Conservation (phyloP, 768 basidiomycete genomes). For the Boletus bicolor region DNA sequence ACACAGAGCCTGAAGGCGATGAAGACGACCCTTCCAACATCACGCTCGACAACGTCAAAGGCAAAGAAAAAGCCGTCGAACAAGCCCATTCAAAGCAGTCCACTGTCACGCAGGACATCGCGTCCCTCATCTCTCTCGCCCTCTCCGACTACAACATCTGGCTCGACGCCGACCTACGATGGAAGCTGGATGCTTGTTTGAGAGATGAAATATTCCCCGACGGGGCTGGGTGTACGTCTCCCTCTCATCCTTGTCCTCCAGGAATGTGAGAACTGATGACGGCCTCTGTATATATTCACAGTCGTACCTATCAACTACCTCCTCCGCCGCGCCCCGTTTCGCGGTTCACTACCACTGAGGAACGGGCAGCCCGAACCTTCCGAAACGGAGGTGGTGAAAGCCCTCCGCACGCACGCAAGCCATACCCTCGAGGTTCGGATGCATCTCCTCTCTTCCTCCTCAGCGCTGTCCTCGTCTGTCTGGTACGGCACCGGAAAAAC, state of each 20-base stretch:
- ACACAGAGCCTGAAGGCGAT: constrained; percentile 1
- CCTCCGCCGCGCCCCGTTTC: constrained; percentile 36
- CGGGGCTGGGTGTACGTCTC: constrained; percentile 49
- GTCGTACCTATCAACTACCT: constrained; percentile 62
- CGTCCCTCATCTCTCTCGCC: constrained; percentile 50
- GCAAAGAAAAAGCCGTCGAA: constrained; percentile 21
- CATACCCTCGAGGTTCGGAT: constrained; percentile 60
- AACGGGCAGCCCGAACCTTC: constrained; percentile 12
- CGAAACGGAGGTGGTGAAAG: constrained; percentile 54
- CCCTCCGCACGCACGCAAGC: constrained; percentile 48
- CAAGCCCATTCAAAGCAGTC: constrained; percentile 14
- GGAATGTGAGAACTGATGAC: not conserved
- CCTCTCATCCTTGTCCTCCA: not conserved
- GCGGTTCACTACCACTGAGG: constrained; percentile 11
- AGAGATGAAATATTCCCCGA: constrained; percentile 4
- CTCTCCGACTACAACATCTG: constrained; percentile 73
- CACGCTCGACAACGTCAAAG: constrained; percentile 24
- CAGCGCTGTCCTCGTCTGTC: constrained; percentile 37
- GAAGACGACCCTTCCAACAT: not conserved
- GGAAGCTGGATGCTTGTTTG: constrained; percentile 40
- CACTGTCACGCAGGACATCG: constrained; percentile 43
- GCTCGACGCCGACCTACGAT: constrained; percentile 53
- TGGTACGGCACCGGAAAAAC: constrained; percentile 36
- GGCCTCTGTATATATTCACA: constrained; percentile 22
- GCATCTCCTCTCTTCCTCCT: constrained; percentile 36